Evolutionary conservation across 805 yeast species (phyloP).

Genomic region (Candida ficus): DNA sequence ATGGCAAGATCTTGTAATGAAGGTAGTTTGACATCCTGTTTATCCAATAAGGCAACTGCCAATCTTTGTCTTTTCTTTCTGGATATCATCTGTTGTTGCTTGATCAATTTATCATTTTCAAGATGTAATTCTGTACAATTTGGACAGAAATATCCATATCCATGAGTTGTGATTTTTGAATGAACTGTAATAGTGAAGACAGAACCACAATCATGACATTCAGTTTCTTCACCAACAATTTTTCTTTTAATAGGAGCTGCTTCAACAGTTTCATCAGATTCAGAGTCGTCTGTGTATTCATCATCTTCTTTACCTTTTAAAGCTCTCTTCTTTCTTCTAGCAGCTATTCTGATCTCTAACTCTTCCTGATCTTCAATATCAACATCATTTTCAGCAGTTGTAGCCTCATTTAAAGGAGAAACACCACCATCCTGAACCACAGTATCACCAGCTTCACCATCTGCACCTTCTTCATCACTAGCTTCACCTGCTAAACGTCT

Average conservation of each 20-base stretch:
- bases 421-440: neutral
- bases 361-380: constrained; percentile 30
- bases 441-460: constrained; percentile 18
- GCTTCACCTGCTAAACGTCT: constrained; percentile 26
- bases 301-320: constrained; percentile 30
- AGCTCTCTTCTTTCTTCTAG: constrained; percentile 37
- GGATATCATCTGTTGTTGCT: constrained; percentile 53
- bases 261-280: constrained; percentile 28
- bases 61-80: constrained; percentile 70
- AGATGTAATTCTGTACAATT: constrained; percentile 44
- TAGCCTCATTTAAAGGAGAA: too few species aligned
- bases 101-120: constrained; percentile 38
- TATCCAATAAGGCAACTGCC: constrained; percentile 81
- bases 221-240: constrained; percentile 47
- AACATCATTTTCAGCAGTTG: constrained; percentile 21
- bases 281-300: constrained; percentile 32
- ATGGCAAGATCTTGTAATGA: constrained; percentile 83
- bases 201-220: constrained; percentile 59
- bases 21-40: constrained; percentile 56
- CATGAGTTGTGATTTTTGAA: constrained; percentile 42
- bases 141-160: constrained; percentile 63
- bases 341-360: constrained; percentile 33
- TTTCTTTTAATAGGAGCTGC: constrained; percentile 23
- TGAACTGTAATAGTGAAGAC: constrained; percentile 61
- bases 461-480: constrained; percentile 23